Evolutionary conservation across 176 grass and related monocot genomes (phyloP).

Genomic region (Zizania latifolia): DNA sequence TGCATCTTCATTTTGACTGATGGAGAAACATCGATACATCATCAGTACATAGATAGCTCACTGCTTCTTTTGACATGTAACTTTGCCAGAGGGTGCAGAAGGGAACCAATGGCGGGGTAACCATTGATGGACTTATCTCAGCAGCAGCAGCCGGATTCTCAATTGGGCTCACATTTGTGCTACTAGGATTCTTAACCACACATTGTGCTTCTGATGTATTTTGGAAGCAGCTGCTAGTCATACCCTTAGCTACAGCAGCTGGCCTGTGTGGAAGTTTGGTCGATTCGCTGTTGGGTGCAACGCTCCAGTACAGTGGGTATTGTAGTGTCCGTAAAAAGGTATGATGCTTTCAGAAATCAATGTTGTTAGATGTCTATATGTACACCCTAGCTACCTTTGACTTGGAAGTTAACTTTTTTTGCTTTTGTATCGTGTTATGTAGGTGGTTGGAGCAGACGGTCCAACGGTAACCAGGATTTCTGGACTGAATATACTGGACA

Average conservation of each 20-base stretch:
- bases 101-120: constrained; percentile 89
- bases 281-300: constrained; percentile 78
- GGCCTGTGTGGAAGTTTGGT: constrained; percentile 81
- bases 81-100: constrained; percentile 62
- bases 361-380: neutral
- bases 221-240: constrained; percentile 59
- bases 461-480: constrained; percentile 74
- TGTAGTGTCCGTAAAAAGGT: constrained; percentile 81
- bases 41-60: constrained; percentile 7
- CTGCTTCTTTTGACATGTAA: neutral
- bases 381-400: neutral
- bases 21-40: neutral
- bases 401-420: constrained; percentile 9
- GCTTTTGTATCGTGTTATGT: neutral
- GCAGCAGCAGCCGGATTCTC: constrained; percentile 70
- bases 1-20: neutral
- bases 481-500: constrained; percentile 77
- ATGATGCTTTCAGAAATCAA: neutral
- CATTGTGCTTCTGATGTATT: constrained; percentile 50
- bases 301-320: constrained; percentile 82
- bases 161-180: constrained; percentile 75
- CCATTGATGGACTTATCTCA: constrained; percentile 57
- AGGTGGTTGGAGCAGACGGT: constrained; percentile 70
- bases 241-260: constrained; percentile 71
- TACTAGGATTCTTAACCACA: constrained; percentile 67